Percentiles rank a stretch among this genome's conserved stretches.
These are phyloP conservation scores for Vigna radiata DNA, from an alignment of 306 rosid genomes.

Conservation along the genomic window DNA sequence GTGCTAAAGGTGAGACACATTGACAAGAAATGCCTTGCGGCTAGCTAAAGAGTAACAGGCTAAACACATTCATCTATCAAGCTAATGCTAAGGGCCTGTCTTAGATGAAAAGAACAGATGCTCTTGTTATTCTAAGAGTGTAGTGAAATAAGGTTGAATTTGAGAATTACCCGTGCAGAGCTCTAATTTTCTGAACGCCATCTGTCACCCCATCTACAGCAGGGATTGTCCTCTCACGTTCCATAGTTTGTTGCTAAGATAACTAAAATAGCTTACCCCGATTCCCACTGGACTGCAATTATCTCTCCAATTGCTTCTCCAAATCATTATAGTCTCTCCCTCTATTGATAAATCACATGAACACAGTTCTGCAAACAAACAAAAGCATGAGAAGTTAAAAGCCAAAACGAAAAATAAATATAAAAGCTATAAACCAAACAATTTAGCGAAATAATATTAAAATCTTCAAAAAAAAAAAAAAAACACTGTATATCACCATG, in stretches of 20 bases:
- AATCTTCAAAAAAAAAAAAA: constrained; percentile 13
- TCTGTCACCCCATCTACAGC: constrained; percentile 57
- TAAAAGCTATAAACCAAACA: constrained; percentile 27
- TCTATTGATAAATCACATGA: constrained; percentile 37
- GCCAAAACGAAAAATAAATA: not conserved
- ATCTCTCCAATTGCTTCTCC: constrained; percentile 58
- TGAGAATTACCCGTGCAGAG: constrained; percentile 70
- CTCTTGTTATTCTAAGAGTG: not conserved
- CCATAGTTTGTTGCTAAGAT: constrained; percentile 64
- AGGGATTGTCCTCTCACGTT: constrained; percentile 59
- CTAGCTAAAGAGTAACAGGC: constrained; percentile 20
- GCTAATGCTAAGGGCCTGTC: no score
- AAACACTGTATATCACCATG: not conserved
- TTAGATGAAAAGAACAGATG: constrained; percentile 36
- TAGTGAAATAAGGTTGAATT: constrained; percentile 24
- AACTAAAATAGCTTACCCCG: constrained; percentile 55
- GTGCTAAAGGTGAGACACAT: not conserved
- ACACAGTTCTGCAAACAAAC: constrained; percentile 41
- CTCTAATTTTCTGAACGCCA: constrained; percentile 63
- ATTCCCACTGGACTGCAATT: constrained; percentile 58
- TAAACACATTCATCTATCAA: not conserved
- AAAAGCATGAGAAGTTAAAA: constrained; percentile 12
- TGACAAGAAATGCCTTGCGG: constrained; percentile 27
- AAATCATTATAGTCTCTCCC: constrained; percentile 70
- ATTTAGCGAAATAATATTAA: constrained; percentile 1